phyloP scores from a whole-genome alignment of 2,329 filamentous ascomycete genomes.

The Cylindrodendrum hubeiense region DNA sequence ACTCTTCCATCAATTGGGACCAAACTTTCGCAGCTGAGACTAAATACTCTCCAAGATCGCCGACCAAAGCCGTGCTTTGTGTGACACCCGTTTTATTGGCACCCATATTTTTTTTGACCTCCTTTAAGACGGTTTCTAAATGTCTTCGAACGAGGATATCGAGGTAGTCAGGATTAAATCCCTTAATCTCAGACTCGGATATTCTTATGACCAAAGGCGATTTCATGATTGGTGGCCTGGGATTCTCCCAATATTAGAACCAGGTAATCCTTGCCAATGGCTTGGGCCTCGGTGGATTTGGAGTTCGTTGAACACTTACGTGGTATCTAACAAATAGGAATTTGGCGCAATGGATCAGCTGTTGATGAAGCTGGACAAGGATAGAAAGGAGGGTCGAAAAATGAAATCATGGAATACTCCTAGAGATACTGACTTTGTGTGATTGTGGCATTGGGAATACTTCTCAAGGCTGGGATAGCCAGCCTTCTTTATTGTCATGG shows the following conservation, averaged over 20 bases:
- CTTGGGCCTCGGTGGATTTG: not conserved
- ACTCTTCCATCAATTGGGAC: conserved; percentile 48
- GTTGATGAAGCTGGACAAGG: not conserved
- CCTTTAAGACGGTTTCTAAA: not conserved
- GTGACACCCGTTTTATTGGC: conserved; percentile 13
- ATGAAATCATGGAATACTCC: no score
- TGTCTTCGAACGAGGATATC: not conserved
- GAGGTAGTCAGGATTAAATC: not conserved
- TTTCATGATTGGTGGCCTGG: not conserved
- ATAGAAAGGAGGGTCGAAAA: not conserved
- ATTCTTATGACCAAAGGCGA: not conserved
- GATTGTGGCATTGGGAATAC: no score
- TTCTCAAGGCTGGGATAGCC: not conserved
- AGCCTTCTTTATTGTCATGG: not conserved
- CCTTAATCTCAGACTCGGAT: not conserved
- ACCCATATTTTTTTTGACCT: not conserved
- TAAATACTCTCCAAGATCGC: conserved; percentile 52
- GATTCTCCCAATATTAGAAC: not conserved
- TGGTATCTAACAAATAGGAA: not conserved
- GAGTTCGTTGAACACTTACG: not conserved
- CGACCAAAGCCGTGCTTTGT: conserved; percentile 42
- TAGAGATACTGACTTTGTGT: no score
- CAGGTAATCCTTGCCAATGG: not conserved
- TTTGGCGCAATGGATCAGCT: not conserved
- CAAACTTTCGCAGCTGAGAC: conserved; percentile 47